phyloP scores from a whole-genome alignment of 2,329 filamentous ascomycete genomes.

The Moelleriella libera region DNA sequence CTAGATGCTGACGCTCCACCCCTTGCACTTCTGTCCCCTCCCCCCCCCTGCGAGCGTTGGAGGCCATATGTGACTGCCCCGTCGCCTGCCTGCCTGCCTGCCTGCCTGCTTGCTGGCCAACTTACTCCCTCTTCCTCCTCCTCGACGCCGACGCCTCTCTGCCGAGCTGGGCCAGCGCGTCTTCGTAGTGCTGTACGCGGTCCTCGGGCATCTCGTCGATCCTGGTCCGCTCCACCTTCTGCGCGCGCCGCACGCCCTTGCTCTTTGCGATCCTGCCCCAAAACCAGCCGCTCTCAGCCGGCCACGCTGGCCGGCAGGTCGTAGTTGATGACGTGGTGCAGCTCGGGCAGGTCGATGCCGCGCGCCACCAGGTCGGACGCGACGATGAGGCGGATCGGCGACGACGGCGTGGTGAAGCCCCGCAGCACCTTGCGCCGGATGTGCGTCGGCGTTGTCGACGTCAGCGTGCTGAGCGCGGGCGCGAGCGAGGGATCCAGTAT shows the following conservation, averaged over 20 bases:
- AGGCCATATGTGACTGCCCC: too few relatives aligned
- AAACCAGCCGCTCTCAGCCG: constrained; percentile 88
- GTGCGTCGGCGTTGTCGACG: constrained; percentile 63
- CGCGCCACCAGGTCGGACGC: constrained; percentile 89
- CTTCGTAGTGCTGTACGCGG: constrained; percentile 32
- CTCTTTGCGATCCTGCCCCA: constrained; percentile 64
- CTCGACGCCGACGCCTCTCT: constrained; percentile 35
- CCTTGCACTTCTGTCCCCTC: too few relatives aligned
- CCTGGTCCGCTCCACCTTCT: constrained; percentile 32
- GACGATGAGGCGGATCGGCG: constrained; percentile 60
- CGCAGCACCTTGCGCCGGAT: constrained; percentile 52
- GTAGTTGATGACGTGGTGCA: constrained; percentile 87
- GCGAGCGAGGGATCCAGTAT: constrained; percentile 48
- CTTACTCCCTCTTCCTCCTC: too few relatives aligned
- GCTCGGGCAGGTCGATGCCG: constrained; percentile 67
- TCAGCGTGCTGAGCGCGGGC: constrained; percentile 51
- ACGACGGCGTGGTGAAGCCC: constrained; percentile 53
- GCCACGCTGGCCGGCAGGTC: constrained; percentile 72
- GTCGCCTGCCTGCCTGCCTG: too few relatives aligned
- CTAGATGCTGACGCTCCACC: too few relatives aligned
- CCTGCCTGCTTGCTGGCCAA: too few relatives aligned
- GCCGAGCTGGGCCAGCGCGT: constrained; percentile 47
- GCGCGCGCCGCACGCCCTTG: constrained; percentile 28
- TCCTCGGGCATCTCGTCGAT: constrained; percentile 33
- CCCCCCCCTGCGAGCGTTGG: too few relatives aligned